These are phyloP conservation scores for Stenogyne calaminthoides DNA, from an alignment of 305 asterid species.

Conservation along the genomic window DNA sequence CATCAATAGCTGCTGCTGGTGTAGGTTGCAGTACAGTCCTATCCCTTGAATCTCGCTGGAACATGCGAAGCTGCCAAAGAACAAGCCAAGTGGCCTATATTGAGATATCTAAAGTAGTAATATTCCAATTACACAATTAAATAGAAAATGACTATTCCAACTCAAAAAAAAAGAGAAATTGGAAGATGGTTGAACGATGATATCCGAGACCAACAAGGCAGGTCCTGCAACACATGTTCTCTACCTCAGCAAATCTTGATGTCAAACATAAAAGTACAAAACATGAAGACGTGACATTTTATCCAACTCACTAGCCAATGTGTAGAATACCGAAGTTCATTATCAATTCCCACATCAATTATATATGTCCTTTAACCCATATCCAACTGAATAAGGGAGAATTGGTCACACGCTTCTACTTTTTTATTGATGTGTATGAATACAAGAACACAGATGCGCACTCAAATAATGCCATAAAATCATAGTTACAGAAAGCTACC, in stretches of 20 bases:
- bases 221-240: constrained; percentile 7
- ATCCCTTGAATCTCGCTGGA: constrained; percentile 91
- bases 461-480: constrained; percentile 5
- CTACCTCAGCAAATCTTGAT: not conserved
- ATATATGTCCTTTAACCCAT: constrained; percentile 11
- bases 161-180: constrained; percentile 16
- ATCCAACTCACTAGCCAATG: constrained; percentile 14
- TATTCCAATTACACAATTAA: constrained; percentile 22
- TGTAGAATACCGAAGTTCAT: constrained; percentile 1
- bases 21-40: constrained; percentile 91
- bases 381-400: constrained; percentile 3
- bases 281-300: not conserved
- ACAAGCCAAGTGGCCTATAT: constrained; percentile 11
- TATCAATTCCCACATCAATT: not conserved
- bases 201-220: constrained; percentile 5
- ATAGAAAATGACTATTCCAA: constrained; percentile 22
- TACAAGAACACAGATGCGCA: constrained; percentile 2
- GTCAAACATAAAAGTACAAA: not conserved
- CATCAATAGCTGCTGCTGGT: constrained; percentile 97
- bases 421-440: not conserved
- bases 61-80: constrained; percentile 79
- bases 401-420: constrained; percentile 5
- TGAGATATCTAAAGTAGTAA: not conserved
- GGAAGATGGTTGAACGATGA: not conserved
- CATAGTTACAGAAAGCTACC: constrained; percentile 16